phyloP scores from a whole-genome alignment of 352 stramenopile genomes.

The Pythium monospermum region DNA sequence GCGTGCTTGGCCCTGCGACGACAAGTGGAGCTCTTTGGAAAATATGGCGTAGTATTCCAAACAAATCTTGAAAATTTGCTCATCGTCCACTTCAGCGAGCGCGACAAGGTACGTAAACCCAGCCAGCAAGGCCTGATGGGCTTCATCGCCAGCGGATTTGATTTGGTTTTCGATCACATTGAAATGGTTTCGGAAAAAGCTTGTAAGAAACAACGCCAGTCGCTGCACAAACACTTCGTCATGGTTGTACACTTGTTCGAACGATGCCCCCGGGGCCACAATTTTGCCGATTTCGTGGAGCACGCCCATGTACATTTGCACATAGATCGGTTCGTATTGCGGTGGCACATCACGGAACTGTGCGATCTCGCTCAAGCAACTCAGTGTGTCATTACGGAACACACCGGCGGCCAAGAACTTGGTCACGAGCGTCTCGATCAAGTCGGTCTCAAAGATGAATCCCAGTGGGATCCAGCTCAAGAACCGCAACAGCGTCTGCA shows the following conservation, averaged over 20 bases:
- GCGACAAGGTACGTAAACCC: conserved; percentile 91
- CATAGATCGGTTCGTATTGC: conserved; percentile 94
- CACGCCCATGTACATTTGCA: conserved; percentile 94
- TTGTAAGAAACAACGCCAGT: conserved; percentile 96
- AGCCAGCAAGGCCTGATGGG: conserved; percentile 89
- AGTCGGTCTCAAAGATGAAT: conserved; percentile 98
- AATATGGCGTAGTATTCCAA: conserved; percentile 98
- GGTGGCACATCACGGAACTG: conserved; percentile 88
- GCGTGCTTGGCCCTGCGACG: conserved; percentile 77
- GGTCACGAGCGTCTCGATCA: conserved; percentile 94
- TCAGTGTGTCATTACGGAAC: conserved; percentile 97
- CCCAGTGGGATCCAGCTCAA: conserved; percentile 97
- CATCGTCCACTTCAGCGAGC: conserved; percentile 90
- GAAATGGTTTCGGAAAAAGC: conserved; percentile 94
- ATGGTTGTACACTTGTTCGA: conserved; percentile 91
- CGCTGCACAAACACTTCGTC: conserved; percentile 97
- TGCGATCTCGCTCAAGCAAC: conserved; percentile 98
- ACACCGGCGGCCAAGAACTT: conserved; percentile 94
- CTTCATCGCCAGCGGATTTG: conserved; percentile 67
- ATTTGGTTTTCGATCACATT: conserved; percentile 92
- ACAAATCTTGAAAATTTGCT: conserved; percentile 98
- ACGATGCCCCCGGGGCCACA: conserved; percentile 88
- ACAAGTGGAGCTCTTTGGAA: conserved; percentile 94
- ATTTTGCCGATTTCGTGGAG: conserved; percentile 91
- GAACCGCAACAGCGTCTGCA: conserved; percentile 97